These are phyloP conservation scores for Tulasnella sp. DNA, from an alignment of 768 basidiomycete genomes.

Conservation along the genomic window DNA sequence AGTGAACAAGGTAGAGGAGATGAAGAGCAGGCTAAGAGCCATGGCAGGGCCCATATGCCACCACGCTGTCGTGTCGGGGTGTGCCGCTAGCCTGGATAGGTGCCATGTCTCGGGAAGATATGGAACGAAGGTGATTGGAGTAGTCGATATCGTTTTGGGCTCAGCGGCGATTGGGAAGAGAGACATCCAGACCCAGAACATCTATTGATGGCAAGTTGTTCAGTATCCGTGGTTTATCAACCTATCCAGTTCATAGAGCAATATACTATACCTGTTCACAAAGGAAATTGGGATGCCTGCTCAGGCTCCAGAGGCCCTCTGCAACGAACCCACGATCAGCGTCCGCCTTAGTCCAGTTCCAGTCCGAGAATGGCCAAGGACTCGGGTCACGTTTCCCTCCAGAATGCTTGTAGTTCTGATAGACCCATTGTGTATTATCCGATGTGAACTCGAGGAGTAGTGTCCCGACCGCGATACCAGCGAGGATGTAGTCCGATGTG, in stretches of 20 bases:
- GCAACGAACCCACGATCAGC: constrained; percentile 74
- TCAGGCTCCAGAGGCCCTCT: constrained; percentile 74
- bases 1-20: constrained; percentile 64
- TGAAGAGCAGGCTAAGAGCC: constrained; percentile 58
- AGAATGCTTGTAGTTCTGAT: constrained; percentile 52
- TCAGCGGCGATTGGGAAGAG: constrained; percentile 46
- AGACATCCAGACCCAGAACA: constrained; percentile 20
- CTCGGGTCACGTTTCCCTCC: constrained; percentile 32
- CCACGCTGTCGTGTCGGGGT: constrained; percentile 24
- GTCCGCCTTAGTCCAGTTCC: constrained; percentile 57
- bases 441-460: constrained; percentile 67
- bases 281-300: constrained; percentile 84
- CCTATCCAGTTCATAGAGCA: neutral
- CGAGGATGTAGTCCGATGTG: constrained; percentile 59
- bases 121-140: constrained; percentile 27
- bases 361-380: constrained; percentile 51
- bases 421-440: constrained; percentile 73
- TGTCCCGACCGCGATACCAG: constrained; percentile 43
- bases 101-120: neutral
- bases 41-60: constrained; percentile 44
- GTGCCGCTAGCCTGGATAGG: constrained; percentile 13
- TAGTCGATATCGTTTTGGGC: neutral
- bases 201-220: neutral
- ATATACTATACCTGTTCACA: constrained; percentile 46
- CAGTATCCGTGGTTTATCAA: too few species aligned